Evolutionary conservation across 208 protist genomes (phyloP), one percentile per base, ranked within the genome.

Genomic region (Leishmania gerbilli): DNA sequence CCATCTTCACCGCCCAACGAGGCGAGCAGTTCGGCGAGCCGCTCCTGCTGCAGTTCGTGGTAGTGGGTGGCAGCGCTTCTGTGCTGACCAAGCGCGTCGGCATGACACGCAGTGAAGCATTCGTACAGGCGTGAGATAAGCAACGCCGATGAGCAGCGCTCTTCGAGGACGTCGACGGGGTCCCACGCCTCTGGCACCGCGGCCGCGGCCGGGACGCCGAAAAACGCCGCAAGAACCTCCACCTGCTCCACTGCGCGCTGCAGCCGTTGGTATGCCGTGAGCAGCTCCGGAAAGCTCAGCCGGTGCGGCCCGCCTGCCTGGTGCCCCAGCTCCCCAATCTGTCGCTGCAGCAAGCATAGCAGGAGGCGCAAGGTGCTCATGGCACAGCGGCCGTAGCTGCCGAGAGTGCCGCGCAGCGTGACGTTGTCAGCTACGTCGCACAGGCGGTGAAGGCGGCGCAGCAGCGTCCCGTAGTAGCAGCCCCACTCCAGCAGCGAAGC

Each of bases 321-420:
- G 27, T 87, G 79, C n/a, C 79, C 75, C 37, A 95, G 79, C 64
- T 91, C 90, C 13, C 86, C 79, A 4, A 92, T 89, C 55, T 89
- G 79, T 9, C 92, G 84, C 62, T 88, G 92, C 8, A 94, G 47
- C 15, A 95, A 49, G 5, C 82, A 77, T 15, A 95, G 76, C 0
- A 85, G 34, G 13, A 79, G 27, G 0, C 88, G 91, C 37, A 97
- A 74, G 42, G 87, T 88, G 40, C 87, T 89, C 56, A 95, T 86
- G 11, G 92, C 91, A 78, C 90, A 88, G 76, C 82, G 85, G 13
- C 94, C 94, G 83, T 97, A 97, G 78, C 86, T 89, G 42, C 94
- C 94, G n/a, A 97, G 86, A 40, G 79, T 81, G 15, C 82, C 86
- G 2, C 85, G 89, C 77, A 85, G 74, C n/a, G 84, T 72, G 49